Evolutionary conservation across 805 yeast species (phyloP).

Genomic region (Candida morakotiae): DNA sequence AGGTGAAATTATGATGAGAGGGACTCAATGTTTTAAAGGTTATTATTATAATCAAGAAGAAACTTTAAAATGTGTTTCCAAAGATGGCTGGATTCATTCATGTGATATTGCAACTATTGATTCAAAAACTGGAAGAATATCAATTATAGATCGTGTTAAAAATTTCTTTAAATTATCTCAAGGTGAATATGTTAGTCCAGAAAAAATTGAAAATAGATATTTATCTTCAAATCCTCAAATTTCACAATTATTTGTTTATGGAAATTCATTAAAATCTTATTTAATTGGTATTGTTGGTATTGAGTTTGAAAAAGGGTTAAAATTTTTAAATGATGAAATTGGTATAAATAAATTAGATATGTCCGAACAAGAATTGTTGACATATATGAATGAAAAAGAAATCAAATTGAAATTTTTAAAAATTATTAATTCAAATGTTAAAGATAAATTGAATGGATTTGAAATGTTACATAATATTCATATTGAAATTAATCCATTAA

Average conservation of each 20-base stretch:
- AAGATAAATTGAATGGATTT: constrained; percentile 21
- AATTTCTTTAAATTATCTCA: constrained; percentile 60
- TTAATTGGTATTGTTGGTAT: constrained; percentile 62
- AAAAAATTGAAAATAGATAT: constrained; percentile 62
- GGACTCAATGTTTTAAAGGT: constrained; percentile 55
- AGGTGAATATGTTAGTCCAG: constrained; percentile 62
- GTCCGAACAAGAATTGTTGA: constrained; percentile 10
- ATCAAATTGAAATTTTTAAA: constrained; percentile 18
- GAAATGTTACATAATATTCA: constrained; percentile 28
- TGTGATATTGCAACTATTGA: constrained; percentile 59
- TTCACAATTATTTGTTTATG: constrained; percentile 55
- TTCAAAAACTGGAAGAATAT: constrained; percentile 48
- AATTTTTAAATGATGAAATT: constrained; percentile 14
- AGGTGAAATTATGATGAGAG: constrained; percentile 55
- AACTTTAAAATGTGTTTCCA: constrained; percentile 48
- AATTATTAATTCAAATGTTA: constrained; percentile 19
- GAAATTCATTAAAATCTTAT: constrained; percentile 50
- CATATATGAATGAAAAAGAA: constrained; percentile 13
- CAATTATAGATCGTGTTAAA: constrained; percentile 66
- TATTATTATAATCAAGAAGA: constrained; percentile 57
- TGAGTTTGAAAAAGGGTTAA: constrained; percentile 36
- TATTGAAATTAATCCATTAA: constrained; percentile 31
- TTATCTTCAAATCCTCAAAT: constrained; percentile 44
- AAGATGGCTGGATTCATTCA: constrained; percentile 57
- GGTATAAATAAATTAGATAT: constrained; percentile 12